Base-by-base conservation (phyloP, 2,329 filamentous ascomycete genomes). In the Pseudocercospora fijiensis region DNA sequence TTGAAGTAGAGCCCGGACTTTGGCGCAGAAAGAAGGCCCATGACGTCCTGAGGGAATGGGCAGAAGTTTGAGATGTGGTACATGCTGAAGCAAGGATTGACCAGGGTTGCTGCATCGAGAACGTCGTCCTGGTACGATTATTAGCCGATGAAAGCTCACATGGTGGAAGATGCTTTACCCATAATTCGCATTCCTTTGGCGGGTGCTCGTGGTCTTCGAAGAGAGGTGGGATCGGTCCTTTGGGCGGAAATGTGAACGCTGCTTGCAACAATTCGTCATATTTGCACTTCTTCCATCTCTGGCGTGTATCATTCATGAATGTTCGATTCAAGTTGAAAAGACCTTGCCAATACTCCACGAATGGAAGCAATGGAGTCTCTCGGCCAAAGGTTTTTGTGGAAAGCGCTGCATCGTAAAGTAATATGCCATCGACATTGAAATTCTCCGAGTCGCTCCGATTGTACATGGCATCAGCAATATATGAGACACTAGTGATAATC, bases 211-310 rank as follows among this genome's bases (percentile, higher is more conserved):
- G 18, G n/a, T 51, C 45, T 13, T 13, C 18, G 22, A 51, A 22
- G 2, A 51, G 77, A 0, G 73, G 73, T 0, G 88, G 88, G 18
- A 90, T 81, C 4, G 81, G 80, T 5, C 86, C 85, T 2, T 82
- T 78, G 0, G 90, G 88, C 1, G 91, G 91, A 77, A 88, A 96
- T 1, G 82, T 82, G 0, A 91, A 81, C 64, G 89, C 87, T 27
- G 83, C 82, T 13, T 85, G 76, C 26, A 87, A 72, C 72, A 85
- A 90, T 5, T 82, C 81, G 0, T 80, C 80, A 77, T 85, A 91
- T 16, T 87, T 88, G 74, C 89, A 92, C 3, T 76, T 73, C 10
- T 84, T 79, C 22, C 69, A 61, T 10, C 79, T 79, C 43, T 79
- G 74, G 66, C 84, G 81, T 13, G 91, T 78, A n/a, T 82, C 71